phyloP scores from a whole-genome alignment of 371 early-diverging fungal species.

The Smittium culicis region DNA sequence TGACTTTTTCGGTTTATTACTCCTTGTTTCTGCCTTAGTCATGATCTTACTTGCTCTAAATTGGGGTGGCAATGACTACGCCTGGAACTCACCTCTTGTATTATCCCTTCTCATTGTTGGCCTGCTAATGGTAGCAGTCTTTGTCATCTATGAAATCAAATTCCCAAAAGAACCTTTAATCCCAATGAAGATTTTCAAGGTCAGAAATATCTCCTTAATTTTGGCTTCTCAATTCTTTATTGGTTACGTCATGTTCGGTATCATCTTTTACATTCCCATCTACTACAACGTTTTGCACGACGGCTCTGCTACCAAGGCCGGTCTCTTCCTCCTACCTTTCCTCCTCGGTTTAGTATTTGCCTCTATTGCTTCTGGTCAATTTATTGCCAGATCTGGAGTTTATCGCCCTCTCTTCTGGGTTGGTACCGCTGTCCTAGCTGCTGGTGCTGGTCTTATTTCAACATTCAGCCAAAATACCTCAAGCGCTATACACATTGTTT shows the following conservation, averaged over 20 bases:
- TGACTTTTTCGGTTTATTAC: constrained; percentile 45
- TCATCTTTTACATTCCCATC: constrained; percentile 51
- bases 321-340: constrained; percentile 27
- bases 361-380: background rate
- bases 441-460: background rate
- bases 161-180: constrained; percentile 46
- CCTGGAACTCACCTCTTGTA: constrained; percentile 44
- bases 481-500: constrained; percentile 20
- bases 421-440: background rate
- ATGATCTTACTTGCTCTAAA: constrained; percentile 42
- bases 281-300: constrained; percentile 63
- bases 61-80: constrained; percentile 44
- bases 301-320: constrained; percentile 38
- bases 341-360: background rate
- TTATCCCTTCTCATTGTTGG: constrained; percentile 39
- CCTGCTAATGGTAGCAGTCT: constrained; percentile 30
- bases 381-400: constrained; percentile 2
- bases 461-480: background rate
- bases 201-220: constrained; percentile 27
- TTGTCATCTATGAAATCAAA: constrained; percentile 42
- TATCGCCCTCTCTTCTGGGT: constrained; percentile 14
- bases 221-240: constrained; percentile 22
- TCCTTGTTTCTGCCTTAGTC: constrained; percentile 37
- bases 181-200: constrained; percentile 34
- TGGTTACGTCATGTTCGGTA: constrained; percentile 33